Base-by-base conservation (phyloP, 257 asterid species). In the Anisodus acutangulus region DNA sequence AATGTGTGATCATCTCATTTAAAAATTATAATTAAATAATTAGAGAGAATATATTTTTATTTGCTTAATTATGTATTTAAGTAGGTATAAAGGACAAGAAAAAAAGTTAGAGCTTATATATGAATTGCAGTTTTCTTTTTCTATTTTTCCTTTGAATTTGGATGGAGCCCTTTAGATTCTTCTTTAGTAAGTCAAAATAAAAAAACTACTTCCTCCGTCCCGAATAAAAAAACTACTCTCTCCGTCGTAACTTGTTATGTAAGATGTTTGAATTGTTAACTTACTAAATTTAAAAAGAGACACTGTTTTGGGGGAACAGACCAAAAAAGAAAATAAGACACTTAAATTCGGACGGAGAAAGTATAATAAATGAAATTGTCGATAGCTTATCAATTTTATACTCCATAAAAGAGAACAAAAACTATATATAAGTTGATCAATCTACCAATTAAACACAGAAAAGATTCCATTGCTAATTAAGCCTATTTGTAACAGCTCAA, bases 61-160 rank as follows among this genome's bases (percentile, higher is more conserved):
- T n/a, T 22, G 1, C 0, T 22, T 26, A 63, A 59, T 59, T 64
- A 8, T 15, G 45, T 64, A 8, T 26, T 64, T 10, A 10, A 22
- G 26, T 22, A 22, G 26, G 26, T 22, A 22, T 22, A 22, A 19
- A 62, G 0, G 3, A 22, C 1, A 9, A 9, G 0, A 4, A 62
- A 62, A 2, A 0, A 1, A 64, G n/a, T 0, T 31, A 57, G 8
- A 57, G 19, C 8, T 15, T 57, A 5, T 57, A 22, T 22, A 22
- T 22, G 62, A 57, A 57, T 57, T 57, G 19, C 6, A 15, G 2
- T 15, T 57, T 57, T 57, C n/a, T 57, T 13, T 57, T 54, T 54
- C 5, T 63, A 22, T 63, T 64, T 64, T 64, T 35, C 78, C 78
- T 69, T 39, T 39, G 13, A 69, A 69, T 69, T 39, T 39, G 78